Evolutionary conservation across 768 basidiomycete species (phyloP).

Genomic region (Pleurotus platypus): DNA sequence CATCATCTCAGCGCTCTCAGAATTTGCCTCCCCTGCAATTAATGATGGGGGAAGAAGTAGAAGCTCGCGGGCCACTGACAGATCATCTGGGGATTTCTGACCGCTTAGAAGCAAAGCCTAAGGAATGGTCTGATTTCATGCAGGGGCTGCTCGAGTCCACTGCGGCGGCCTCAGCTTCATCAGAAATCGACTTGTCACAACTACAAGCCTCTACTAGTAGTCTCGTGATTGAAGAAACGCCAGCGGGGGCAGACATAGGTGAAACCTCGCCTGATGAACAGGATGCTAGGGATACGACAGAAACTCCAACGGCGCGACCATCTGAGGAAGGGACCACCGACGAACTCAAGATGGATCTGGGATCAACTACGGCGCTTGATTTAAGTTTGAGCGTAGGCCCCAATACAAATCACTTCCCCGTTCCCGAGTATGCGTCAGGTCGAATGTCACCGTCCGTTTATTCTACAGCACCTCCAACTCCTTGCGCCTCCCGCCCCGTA

Average conservation of each 20-base stretch:
- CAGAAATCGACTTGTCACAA: neutral
- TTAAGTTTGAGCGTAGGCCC: slow-evolving; percentile 32
- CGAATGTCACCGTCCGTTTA: slow-evolving; percentile 36
- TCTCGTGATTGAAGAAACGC: neutral
- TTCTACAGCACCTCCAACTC: slow-evolving; percentile 29
- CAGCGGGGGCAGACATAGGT: neutral
- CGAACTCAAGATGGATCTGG: slow-evolving; percentile 33
- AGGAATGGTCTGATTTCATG: slow-evolving; percentile 11
- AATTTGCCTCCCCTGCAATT: neutral
- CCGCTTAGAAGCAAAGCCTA: neutral
- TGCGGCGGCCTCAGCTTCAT: neutral
- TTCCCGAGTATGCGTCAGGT: slow-evolving; percentile 31
- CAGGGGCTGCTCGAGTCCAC: slow-evolving; percentile 7
- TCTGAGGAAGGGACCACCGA: slow-evolving; percentile 31
- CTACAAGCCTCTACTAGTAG: neutral
- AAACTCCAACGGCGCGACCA: slow-evolving; percentile 28
- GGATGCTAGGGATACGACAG: slow-evolving; percentile 2
- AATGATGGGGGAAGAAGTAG: slow-evolving; percentile 13
- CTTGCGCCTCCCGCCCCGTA: slow-evolving; percentile 23
- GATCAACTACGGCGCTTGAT: slow-evolving; percentile 34
- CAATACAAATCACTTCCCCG: slow-evolving; percentile 36
- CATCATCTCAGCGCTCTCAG: slow-evolving; percentile 18
- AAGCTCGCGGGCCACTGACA: slow-evolving; percentile 19
- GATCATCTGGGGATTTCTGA: slow-evolving; percentile 5
- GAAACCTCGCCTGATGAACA: neutral